Evolutionary conservation across 129 eudicot genomes (phyloP).

Genomic region (Gnaphalium uliginosum): DNA sequence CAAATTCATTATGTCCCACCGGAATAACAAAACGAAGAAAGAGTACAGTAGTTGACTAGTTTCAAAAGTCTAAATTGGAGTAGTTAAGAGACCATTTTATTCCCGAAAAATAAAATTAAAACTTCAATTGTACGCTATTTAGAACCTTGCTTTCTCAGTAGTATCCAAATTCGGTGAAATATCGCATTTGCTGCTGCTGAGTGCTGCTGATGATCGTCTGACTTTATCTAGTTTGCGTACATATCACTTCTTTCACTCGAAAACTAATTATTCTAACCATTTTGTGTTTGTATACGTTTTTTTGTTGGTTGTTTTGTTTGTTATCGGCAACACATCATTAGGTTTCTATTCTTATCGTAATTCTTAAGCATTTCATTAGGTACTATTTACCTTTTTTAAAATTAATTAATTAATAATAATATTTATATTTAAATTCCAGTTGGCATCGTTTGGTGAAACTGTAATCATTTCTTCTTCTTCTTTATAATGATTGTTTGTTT

Average conservation of each 20-base stretch:
- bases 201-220: constrained; percentile 5
- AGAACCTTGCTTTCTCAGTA: neutral
- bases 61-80: too few relatives aligned
- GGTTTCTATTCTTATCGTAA: constrained; percentile 37
- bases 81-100: too few relatives aligned
- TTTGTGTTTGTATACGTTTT: neutral
- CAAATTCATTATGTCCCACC: too few relatives aligned
- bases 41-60: too few relatives aligned
- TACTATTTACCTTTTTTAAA: neutral
- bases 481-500: constrained; percentile 31
- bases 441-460: constrained; percentile 49
- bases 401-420: neutral
- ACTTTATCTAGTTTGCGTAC: constrained; percentile 31
- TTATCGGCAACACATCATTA: neutral
- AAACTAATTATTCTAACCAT: neutral
- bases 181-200: neutral
- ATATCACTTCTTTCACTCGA: constrained; percentile 7
- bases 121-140: constrained; percentile 24
- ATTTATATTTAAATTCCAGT: constrained; percentile 7
- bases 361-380: constrained; percentile 43
- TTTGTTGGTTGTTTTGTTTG: too few relatives aligned
- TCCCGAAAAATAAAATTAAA: neutral
- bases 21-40: too few relatives aligned
- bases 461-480: constrained; percentile 13
- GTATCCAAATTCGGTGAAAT: neutral